Base-by-base conservation (phyloP, 1,284 basidiomycete genomes). In the Pulchroboletus neoregius region DNA sequence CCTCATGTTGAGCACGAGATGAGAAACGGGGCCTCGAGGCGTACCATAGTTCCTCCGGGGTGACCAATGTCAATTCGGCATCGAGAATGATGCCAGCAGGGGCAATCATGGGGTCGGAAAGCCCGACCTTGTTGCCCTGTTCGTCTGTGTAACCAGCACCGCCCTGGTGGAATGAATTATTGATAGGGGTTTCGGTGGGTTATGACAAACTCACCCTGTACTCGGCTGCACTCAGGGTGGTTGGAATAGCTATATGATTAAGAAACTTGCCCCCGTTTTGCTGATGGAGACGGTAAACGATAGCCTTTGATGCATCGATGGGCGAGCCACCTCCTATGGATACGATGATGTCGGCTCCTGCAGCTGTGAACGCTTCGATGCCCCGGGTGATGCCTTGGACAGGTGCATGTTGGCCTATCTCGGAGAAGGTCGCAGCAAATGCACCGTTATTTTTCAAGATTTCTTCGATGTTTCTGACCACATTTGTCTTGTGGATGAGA, bases 201-300 rank as follows among this genome's bases (percentile, higher is more conserved):
- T 6, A 61, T n/a, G 20, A 37, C 13, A 13, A 23, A 39, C 74
- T 49, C 52, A 82, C 84, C 39, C 75, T 74, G 58, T 85, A 87
- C 59, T 91, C 88, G 1, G 89, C 90, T 2, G 87, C 87, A 52
- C 84, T 87, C 26, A 91, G 68, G 6, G 89, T 91, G 2, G 89
- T 92, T 0, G 89, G 89, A 43, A 91, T 80, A 5, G 87, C 84
- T 47, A 92, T 82, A 55, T 84, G 78, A 27, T 51, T 57, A 57
- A 73, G 45, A 68, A 71, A 57, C 56, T 71, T 47, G 2, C 74
- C 76, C 13, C 78, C 79, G 4, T 54, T 66, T 50, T 80, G 76
- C 55, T 83, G 66, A 50, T 82, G 79, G 30, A 80, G 67, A 47
- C 75, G 73, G 62, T 81, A 82, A 11, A 83, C 63, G 31, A 88